A percentile compares a stretch with the other conserved stretches of the same genome.
Conservation (phyloP, 2,329 filamentous ascomycete genomes). For the Pseudofabraea citricarpa region DNA sequence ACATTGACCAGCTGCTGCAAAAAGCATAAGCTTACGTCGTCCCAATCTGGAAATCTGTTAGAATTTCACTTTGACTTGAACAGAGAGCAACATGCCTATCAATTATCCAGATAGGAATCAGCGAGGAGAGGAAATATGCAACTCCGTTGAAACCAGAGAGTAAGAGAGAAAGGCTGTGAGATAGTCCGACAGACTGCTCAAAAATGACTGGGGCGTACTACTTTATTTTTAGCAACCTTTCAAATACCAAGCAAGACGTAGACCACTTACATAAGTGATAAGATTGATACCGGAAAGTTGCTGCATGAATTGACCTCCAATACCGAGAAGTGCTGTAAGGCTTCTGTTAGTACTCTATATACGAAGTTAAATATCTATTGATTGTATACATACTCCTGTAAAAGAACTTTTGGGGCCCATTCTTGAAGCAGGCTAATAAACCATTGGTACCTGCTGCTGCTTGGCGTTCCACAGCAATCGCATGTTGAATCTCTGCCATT, state of each 20-base stretch:
- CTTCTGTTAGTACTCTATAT: not conserved
- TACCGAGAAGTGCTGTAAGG: slow-evolving; percentile 34
- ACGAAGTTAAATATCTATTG: not conserved
- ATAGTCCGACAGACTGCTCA: slow-evolving; percentile 38
- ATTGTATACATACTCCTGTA: slow-evolving; percentile 19
- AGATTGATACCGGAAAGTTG: slow-evolving; percentile 28
- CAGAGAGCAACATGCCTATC: slow-evolving; percentile 37
- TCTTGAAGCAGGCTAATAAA: slow-evolving; percentile 33
- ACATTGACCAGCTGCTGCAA: slow-evolving; percentile 30
- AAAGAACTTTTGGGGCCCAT: slow-evolving; percentile 36
- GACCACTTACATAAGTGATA: slow-evolving; percentile 27
- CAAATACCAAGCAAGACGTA: not conserved
- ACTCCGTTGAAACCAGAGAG: slow-evolving; percentile 45
- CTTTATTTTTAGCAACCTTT: not conserved
- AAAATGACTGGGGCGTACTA: slow-evolving; percentile 41
- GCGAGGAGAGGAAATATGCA: slow-evolving; percentile 32
- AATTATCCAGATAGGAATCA: slow-evolving; percentile 31
- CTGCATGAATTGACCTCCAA: slow-evolving; percentile 42
- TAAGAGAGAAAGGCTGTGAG: slow-evolving; percentile 43
- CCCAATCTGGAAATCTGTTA: slow-evolving; percentile 33
- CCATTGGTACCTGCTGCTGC: slow-evolving; percentile 27
- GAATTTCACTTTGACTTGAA: not conserved
- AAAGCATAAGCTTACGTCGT: slow-evolving; percentile 55
- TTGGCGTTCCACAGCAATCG: slow-evolving; percentile 34
- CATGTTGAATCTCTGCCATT: slow-evolving; percentile 33